These are phyloP conservation scores for Acacia crassicarpa DNA, from an alignment of 306 rosid species.

Conservation along the genomic window DNA sequence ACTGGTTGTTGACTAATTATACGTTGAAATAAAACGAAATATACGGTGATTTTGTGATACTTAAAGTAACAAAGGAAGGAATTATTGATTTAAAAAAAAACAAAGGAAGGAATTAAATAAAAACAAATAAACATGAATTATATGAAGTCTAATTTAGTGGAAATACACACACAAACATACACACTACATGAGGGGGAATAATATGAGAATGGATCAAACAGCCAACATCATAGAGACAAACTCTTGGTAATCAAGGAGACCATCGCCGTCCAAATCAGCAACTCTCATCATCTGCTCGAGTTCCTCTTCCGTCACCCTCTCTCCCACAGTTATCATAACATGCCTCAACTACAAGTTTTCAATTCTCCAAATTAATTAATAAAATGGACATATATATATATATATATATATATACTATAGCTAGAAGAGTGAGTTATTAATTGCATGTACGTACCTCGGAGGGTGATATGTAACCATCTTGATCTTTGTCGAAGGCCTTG, in stretches of 20 bases:
- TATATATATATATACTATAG: no score
- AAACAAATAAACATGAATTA: no score
- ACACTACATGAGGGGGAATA: no score
- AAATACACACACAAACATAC: no score
- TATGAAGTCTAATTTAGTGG: no score
- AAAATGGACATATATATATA: neutral
- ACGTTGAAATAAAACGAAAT: no score
- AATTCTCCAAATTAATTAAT: neutral
- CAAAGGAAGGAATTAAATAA: no score
- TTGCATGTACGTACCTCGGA: neutral
- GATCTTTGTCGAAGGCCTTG: neutral
- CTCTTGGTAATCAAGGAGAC: conserved; percentile 62
- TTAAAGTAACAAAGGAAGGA: no score
- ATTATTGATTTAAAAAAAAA: no score
- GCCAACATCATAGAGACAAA: conserved; percentile 67
- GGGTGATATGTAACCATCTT: neutral
- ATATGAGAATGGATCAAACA: neutral
- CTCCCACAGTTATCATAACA: conserved; percentile 59
- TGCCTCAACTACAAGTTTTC: conserved; percentile 44
- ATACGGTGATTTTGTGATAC: no score
- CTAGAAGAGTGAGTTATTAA: neutral
- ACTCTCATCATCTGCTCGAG: conserved; percentile 61
- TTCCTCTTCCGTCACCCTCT: conserved; percentile 59
- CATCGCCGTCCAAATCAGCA: conserved; percentile 79
- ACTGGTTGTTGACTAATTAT: no score